Conservation (phyloP, 192 early-diverging fungal species). For the Backusella luteola region DNA sequence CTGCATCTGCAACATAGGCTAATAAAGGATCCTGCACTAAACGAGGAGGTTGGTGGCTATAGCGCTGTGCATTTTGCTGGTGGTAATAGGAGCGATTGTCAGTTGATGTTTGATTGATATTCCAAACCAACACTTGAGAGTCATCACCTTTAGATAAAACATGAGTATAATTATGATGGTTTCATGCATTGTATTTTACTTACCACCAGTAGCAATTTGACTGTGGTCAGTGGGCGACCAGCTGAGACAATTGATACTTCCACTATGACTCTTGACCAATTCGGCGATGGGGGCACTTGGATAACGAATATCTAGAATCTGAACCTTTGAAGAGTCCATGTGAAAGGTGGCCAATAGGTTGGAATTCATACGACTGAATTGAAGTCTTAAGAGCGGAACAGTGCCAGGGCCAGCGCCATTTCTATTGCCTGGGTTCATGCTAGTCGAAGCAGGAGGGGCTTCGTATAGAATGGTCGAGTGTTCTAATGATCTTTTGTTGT, state of each 20-base stretch:
- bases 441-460: slow-evolving; percentile 48
- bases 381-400: slow-evolving; percentile 74
- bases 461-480: slow-evolving; percentile 99
- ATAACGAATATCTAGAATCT: slow-evolving; percentile 88
- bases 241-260: slow-evolving; percentile 75
- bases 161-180: not conserved
- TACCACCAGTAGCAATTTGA: slow-evolving; percentile 87
- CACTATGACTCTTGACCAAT: slow-evolving; percentile 69
- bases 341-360: slow-evolving; percentile 93
- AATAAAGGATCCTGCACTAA: slow-evolving; percentile 60
- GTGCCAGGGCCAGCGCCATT: slow-evolving; percentile 24
- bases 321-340: slow-evolving; percentile 77
- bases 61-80: slow-evolving; percentile 12
- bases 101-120: slow-evolving; percentile 51
- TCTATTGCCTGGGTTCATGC: not conserved
- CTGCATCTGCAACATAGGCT: slow-evolving; percentile 70
- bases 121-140: slow-evolving; percentile 90
- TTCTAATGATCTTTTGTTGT: slow-evolving; percentile 71
- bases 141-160: slow-evolving; percentile 67
- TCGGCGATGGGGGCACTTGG: slow-evolving; percentile 86
- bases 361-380: slow-evolving; percentile 88
- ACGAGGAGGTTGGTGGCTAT: slow-evolving; percentile 31
- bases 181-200: slow-evolving; percentile 1
- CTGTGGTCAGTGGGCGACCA: slow-evolving; percentile 85
- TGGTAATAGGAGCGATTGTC: slow-evolving; percentile 39